Conservation (phyloP, 495 filamentous ascomycete genomes). For the Parathielavia appendiculata region DNA sequence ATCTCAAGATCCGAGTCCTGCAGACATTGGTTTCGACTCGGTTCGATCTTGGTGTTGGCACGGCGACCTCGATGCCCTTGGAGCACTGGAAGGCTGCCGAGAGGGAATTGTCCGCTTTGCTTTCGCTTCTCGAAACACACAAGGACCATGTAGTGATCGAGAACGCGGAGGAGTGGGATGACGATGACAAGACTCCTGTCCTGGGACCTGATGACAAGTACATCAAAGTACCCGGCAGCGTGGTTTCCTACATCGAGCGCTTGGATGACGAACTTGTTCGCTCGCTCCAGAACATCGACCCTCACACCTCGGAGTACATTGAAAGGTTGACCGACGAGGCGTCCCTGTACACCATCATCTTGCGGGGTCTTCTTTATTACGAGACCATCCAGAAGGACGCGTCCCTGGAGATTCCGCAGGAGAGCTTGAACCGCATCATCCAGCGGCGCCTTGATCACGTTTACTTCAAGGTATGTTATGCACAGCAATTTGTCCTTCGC, state of each 20-base stretch:
- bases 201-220: slow-evolving; percentile 64
- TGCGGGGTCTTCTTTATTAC: slow-evolving; percentile 79
- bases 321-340: slow-evolving; percentile 88
- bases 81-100: slow-evolving; percentile 97
- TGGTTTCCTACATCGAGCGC: slow-evolving; percentile 91
- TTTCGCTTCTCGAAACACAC: slow-evolving; percentile 74
- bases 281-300: slow-evolving; percentile 92
- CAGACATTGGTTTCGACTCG: slow-evolving; percentile 88
- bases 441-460: slow-evolving; percentile 94
- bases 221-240: slow-evolving; percentile 84
- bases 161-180: slow-evolving; percentile 95
- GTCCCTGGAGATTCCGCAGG: slow-evolving; percentile 69
- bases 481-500: background rate
- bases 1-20: slow-evolving; percentile 91
- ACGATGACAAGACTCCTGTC: slow-evolving; percentile 86
- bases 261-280: slow-evolving; percentile 96
- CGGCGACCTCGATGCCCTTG: slow-evolving; percentile 78
- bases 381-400: slow-evolving; percentile 68
- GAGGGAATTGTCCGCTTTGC: slow-evolving; percentile 69
- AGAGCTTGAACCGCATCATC: slow-evolving; percentile 81
- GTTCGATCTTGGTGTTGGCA: slow-evolving; percentile 84
- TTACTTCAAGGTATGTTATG: slow-evolving; percentile 80
- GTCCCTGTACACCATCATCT: slow-evolving; percentile 84
- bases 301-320: slow-evolving; percentile 98
- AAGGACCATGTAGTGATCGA: slow-evolving; percentile 78